These are phyloP conservation scores for Candida maris DNA, from an alignment of 805 yeast genomes.

Conservation along the genomic window DNA sequence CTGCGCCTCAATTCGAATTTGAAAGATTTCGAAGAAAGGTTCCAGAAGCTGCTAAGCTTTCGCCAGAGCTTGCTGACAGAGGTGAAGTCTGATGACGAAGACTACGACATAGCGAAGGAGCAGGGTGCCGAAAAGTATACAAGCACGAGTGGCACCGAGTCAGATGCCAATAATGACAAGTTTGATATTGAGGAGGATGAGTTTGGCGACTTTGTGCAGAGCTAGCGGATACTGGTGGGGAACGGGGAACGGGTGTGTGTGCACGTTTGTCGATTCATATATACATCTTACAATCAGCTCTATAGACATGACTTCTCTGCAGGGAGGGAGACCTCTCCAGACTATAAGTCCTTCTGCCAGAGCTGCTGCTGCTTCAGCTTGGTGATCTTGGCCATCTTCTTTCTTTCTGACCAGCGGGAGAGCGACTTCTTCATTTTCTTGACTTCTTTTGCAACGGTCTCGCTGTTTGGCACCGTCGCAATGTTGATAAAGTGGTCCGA, in stretches of 20 bases:
- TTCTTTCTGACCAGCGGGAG: slow-evolving; percentile 26
- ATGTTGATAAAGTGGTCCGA: slow-evolving; percentile 31
- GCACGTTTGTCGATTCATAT: slow-evolving; percentile 1
- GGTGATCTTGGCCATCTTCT: slow-evolving; percentile 22
- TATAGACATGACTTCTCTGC: too few species aligned
- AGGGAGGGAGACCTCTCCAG: too few species aligned
- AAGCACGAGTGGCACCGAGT: slow-evolving; percentile 1
- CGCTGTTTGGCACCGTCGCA: slow-evolving; percentile 24
- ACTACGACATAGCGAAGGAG: slow-evolving; percentile 1
- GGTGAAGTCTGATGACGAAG: neutral
- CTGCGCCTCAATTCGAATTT: slow-evolving; percentile 17
- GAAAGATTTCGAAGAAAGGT: slow-evolving; percentile 18
- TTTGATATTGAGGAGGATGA: slow-evolving; percentile 15
- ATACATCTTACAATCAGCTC: too few species aligned
- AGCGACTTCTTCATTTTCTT: slow-evolving; percentile 18
- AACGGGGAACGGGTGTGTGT: too few species aligned
- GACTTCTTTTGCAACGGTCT: slow-evolving; percentile 17
- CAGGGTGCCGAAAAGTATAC: neutral
- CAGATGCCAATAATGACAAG: slow-evolving; percentile 2
- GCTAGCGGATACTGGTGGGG: neutral
- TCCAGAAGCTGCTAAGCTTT: slow-evolving; percentile 13
- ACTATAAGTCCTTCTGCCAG: slow-evolving; percentile 27
- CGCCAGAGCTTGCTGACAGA: slow-evolving; percentile 9
- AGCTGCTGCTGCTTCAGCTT: slow-evolving; percentile 19
- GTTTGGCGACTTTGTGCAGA: slow-evolving; percentile 28